Evolutionary conservation across 805 yeast genomes (phyloP).

Genomic region (Starmera amethionina): DNA sequence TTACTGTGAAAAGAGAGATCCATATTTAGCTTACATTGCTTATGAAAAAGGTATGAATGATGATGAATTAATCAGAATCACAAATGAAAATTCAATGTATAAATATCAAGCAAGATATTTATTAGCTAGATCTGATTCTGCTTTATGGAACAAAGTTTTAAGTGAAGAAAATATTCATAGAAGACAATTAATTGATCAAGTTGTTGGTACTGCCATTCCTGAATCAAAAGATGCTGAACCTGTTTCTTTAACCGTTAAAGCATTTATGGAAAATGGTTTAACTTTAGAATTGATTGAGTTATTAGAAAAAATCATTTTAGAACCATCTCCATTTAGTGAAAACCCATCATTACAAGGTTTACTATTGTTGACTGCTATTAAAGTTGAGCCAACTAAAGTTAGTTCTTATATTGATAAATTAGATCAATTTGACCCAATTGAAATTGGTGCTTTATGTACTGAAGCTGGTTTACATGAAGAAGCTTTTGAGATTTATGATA

Average conservation of each 20-base stretch:
- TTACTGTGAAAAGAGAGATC: slow-evolving; percentile 98
- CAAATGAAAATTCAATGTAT: slow-evolving; percentile 96
- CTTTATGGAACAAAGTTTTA: slow-evolving; percentile 76
- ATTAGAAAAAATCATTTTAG: slow-evolving; percentile 90
- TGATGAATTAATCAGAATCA: slow-evolving; percentile 78
- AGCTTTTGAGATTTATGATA: slow-evolving; percentile 87
- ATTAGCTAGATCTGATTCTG: slow-evolving; percentile 76
- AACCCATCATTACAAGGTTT: slow-evolving; percentile 93
- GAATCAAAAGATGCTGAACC: slow-evolving; percentile 91
- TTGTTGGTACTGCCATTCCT: slow-evolving; percentile 93
- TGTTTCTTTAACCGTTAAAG: slow-evolving; percentile 85
- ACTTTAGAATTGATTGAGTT: slow-evolving; percentile 91
- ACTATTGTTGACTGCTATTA: slow-evolving; percentile 86
- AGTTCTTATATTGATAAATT: slow-evolving; percentile 76
- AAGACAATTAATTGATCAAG: slow-evolving; percentile 87
- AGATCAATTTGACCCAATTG: slow-evolving; percentile 85
- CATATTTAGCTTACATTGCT: slow-evolving; percentile 94
- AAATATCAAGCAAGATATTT: slow-evolving; percentile 98
- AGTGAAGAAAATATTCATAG: slow-evolving; percentile 71
- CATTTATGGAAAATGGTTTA: slow-evolving; percentile 91
- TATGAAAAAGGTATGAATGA: slow-evolving; percentile 94
- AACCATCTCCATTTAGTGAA: slow-evolving; percentile 95
- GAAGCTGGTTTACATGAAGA: slow-evolving; percentile 87
- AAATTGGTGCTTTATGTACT: slow-evolving; percentile 86
- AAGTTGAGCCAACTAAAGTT: slow-evolving; percentile 86